Conservation (phyloP, 2,329 filamentous ascomycete genomes). For the Sclerotinia spermophila region DNA sequence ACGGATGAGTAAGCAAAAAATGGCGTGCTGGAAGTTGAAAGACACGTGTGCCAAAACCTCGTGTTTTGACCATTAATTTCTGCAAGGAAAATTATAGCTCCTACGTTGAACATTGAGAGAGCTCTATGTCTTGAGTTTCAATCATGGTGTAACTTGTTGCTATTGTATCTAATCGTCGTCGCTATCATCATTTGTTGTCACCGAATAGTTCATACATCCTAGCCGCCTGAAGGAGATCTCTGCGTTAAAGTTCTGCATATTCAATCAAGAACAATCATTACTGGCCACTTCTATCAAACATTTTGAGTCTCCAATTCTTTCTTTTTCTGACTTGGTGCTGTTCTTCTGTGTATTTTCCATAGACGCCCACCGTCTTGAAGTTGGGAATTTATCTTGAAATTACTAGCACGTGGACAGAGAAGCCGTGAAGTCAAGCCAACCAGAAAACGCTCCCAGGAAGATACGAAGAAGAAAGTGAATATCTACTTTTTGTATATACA, state of each 20-base stretch:
- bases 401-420: fast-evolving
- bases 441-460: fast-evolving
- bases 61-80: background rate
- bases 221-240: background rate
- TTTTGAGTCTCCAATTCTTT: no score
- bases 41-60: background rate
- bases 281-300: background rate
- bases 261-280: background rate
- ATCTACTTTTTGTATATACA: background rate
- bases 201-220: background rate
- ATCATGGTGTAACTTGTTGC: background rate
- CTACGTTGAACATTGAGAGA: background rate
- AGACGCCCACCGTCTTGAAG: background rate
- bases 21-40: background rate
- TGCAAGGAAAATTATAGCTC: background rate
- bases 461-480: background rate
- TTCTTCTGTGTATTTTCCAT: no score
- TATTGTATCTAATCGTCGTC: background rate
- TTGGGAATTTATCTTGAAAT: background rate
- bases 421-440: background rate
- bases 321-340: no score
- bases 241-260: background rate
- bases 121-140: background rate
- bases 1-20: no score
- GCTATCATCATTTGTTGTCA: background rate